Evolutionary conservation across 768 basidiomycete species (phyloP), one percentile per base, ranked within the genome.

Genomic region (Hericium rajendrae): DNA sequence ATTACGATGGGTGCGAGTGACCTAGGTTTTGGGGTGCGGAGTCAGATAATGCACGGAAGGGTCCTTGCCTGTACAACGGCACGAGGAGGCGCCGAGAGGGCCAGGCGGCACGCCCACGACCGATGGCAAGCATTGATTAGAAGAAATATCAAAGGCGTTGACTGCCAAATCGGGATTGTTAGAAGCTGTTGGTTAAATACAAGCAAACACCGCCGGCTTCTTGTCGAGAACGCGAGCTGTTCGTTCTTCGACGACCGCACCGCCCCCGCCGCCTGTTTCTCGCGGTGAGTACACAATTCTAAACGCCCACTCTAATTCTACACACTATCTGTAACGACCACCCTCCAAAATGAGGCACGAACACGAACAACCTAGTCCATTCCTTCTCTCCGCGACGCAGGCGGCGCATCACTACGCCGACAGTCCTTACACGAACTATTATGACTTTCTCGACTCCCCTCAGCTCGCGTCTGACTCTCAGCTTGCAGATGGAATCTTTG

Each of bases 181-280:
- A 54, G 60, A 53, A 39, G 64, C 54, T 26, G 41, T 62, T 61
- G 57, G 26, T 38, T 38, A 58, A 69, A 70, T 54, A 69, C 20
- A 38, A 10, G 54, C 62, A 69, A 69, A 68, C 51, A 67, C 43
- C 20, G 2, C 43, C 6, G 43, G 9, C 20, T 10, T 46, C 43
- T 12, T 13, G 43, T n/a, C 3, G 20, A 46, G n/a, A 20, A 18
- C 43, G n/a, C 15, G 43, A 46, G 43, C 18, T 46, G 43, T 46
- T 20, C 16, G 15, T 58, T 16, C 49, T 37, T 54, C 50, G 50
- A 24, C 48, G 18, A 26, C 39, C 20, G 38, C 54, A 40, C 28
- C 38, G 28, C 52, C n/a, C 43, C 54, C 54, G 54, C 54, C 41
- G 41, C 41, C 16, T 26, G 12, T 12, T 46, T 15, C 16, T 46